Percentiles rank a stretch among this genome's conserved stretches.
Evolutionary conservation across 169 alveolate species (phyloP).

Genomic region (Eimeria sp.): DNA sequence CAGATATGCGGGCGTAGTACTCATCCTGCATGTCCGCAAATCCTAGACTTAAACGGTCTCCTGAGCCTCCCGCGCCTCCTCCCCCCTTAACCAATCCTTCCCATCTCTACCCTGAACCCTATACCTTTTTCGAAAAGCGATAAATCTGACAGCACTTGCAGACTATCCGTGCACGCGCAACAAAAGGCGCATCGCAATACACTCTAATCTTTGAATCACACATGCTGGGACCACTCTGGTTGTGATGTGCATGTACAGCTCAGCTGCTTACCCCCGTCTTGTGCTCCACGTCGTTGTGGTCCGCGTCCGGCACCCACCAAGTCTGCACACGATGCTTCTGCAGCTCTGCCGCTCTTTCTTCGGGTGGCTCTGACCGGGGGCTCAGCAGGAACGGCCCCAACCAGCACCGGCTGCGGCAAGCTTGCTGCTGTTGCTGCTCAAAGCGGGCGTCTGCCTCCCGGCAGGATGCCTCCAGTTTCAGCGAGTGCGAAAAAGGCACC

Average conservation of each 20-base stretch:
- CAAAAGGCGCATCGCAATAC: not conserved
- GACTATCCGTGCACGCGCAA: not conserved
- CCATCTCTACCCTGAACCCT: not conserved
- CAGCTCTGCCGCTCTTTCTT: constrained; percentile 24
- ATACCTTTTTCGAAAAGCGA: not conserved
- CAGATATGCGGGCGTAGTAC: constrained; percentile 9
- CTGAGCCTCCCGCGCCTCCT: not conserved
- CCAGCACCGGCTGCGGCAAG: constrained; percentile 15
- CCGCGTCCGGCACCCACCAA: constrained; percentile 90
- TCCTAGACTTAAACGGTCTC: not conserved
- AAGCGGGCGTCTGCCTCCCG: constrained; percentile 57
- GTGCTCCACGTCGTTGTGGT: constrained; percentile 88
- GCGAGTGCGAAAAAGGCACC: constrained; percentile 63
- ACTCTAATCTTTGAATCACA: not conserved
- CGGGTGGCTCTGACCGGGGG: not conserved
- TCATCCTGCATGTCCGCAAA: constrained; percentile 7
- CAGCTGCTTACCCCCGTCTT: constrained; percentile 75
- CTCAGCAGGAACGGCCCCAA: not conserved
- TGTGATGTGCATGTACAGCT: not conserved
- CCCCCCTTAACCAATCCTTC: not conserved
- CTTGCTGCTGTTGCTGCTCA: not conserved
- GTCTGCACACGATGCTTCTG: constrained; percentile 83
- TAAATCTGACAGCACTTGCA: no score
- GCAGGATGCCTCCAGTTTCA: constrained; percentile 62
- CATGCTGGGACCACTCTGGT: no score